These are phyloP conservation scores for Backusella liffmaniae DNA, from an alignment of 192 early-diverging fungal genomes.

Conservation along the genomic window DNA sequence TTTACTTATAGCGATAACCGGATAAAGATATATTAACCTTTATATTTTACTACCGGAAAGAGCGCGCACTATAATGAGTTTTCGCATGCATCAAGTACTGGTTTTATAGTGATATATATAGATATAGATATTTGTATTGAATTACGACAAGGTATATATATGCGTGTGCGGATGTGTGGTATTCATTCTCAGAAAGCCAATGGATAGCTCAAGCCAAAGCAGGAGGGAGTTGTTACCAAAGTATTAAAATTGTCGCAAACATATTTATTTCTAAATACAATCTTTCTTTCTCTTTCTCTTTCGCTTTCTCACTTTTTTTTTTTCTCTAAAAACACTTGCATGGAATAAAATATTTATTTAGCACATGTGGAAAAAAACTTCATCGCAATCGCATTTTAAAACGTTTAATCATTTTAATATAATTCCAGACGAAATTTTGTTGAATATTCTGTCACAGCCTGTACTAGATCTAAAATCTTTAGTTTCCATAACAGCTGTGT, in stretches of 20 bases:
- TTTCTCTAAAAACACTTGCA: not conserved
- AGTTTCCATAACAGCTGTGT: not conserved
- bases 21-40: not conserved
- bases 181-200: constrained; percentile 4
- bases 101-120: not conserved
- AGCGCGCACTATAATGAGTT: not conserved
- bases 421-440: not conserved
- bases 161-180: too few species aligned
- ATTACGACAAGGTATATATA: too few species aligned
- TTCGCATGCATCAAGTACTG: not conserved
- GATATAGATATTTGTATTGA: not conserved
- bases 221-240: not conserved
- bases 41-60: not conserved
- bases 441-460: not conserved
- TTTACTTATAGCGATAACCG: too few species aligned
- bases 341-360: not conserved
- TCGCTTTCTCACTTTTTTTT: not conserved
- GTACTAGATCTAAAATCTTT: not conserved
- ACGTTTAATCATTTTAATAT: not conserved
- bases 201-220: not conserved
- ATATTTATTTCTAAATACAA: not conserved
- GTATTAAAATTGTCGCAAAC: not conserved
- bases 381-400: not conserved
- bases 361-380: not conserved
- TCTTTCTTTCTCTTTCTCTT: not conserved